Base-by-base conservation (phyloP, 495 filamentous ascomycete species). In the Podospora conica region DNA sequence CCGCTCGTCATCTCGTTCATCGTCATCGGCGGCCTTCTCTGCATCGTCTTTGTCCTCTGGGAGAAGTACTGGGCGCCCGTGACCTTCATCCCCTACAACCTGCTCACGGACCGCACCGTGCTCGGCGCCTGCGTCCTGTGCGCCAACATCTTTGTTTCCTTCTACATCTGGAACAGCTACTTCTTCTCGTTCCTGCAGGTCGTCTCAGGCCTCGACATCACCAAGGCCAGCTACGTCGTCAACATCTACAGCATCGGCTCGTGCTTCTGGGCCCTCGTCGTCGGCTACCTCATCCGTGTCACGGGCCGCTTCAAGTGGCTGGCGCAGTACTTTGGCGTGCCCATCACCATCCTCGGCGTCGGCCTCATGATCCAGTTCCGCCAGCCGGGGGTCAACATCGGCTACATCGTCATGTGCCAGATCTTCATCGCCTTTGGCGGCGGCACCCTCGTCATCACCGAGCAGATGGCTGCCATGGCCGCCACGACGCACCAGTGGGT, bases 361-460 rank as follows among this genome's bases (percentile, higher is more conserved):
- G 89, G 87, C 3, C 80, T 93, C n/a, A 86, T 92, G 62, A 40
- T 59, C n/a, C 25, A 54, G 15, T 71, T 71, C 61, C 68, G 70
- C 22, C 77, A 84, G 63, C 75, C 80, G 3, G 77, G 82, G 31
- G 74, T 76, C 20, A 70, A 80, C 58, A 79, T 91, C 57, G 89
- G 87, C 24, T 91, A 87, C 73, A 76, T 93, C 21, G 78, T 91
- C 75, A 90, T 91, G 86, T 88, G 85, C 69, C 89, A 92, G 75
- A 90, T 92, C 73, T 88, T 92, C 77, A 91, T 92, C 69, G 86
- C 90, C 27, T 85, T 93, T 61, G 80, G 82, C 15, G 89, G 88
- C 25, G 82, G 82, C 24, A 76, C 78, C 25, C 74, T 83, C 18
- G 84, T 90, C 60, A 85, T 91, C 69, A 78, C 76, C 65, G 84